A percentile compares a stretch with the other conserved stretches of the same genome.
Conservation (phyloP, 371 early-diverging fungal genomes). For the Mortierella polycephala region DNA sequence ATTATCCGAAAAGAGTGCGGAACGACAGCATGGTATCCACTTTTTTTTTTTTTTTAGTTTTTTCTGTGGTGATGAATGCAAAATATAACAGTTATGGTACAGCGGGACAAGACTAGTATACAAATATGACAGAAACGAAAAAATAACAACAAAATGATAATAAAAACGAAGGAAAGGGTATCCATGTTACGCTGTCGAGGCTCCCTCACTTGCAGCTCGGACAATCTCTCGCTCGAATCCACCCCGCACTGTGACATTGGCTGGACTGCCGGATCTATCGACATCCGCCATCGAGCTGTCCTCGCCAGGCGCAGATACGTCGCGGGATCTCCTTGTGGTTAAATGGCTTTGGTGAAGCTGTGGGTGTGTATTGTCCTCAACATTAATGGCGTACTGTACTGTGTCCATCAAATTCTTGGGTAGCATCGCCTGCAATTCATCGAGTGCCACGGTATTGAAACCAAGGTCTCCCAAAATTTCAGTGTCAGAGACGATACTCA, state of each 20-base stretch:
- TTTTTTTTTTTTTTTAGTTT: no score
- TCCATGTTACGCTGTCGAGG: not conserved
- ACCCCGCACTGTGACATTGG: conserved; percentile 27
- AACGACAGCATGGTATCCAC: no score
- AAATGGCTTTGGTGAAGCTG: not conserved
- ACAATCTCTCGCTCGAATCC: conserved; percentile 42
- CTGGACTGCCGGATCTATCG: not conserved
- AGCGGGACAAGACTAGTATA: not conserved
- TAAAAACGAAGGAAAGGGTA: not conserved
- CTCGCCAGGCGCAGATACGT: not conserved
- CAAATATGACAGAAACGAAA: not conserved
- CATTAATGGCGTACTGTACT: conserved; percentile 18
- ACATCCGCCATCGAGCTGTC: not conserved
- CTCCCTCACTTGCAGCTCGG: conserved; percentile 15
- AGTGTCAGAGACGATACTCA: conserved; percentile 44
- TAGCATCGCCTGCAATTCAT: conserved; percentile 25
- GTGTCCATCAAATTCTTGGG: conserved; percentile 20
- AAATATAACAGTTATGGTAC: no score
- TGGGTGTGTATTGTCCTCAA: conserved; percentile 1
- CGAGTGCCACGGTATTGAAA: conserved; percentile 18
- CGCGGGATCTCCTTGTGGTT: not conserved
- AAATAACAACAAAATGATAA: not conserved
- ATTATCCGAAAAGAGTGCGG: no score
- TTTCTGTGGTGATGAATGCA: no score
- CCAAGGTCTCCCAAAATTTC: conserved; percentile 47